These are phyloP conservation scores for Testicularia cyperi DNA, from an alignment of 1,284 basidiomycete genomes.

Conservation along the genomic window DNA sequence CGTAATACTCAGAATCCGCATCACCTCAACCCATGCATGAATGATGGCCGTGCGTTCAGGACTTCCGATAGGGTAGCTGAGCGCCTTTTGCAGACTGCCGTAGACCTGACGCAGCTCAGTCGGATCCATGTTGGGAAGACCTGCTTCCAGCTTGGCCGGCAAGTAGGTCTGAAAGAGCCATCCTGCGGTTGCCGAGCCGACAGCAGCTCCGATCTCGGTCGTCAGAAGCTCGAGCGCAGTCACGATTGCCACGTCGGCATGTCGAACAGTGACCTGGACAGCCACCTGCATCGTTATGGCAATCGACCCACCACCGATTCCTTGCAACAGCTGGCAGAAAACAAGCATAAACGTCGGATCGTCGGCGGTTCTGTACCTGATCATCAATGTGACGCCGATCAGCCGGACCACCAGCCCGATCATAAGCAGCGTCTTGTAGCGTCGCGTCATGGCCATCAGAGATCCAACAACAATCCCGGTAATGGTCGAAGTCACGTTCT, in stretches of 20 bases:
- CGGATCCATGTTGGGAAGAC: constrained; percentile 62
- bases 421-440: constrained; percentile 71
- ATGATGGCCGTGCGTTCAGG: constrained; percentile 54
- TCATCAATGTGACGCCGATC: constrained; percentile 65
- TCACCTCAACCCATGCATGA: constrained; percentile 56
- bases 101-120: constrained; percentile 50
- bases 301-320: constrained; percentile 76
- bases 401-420: constrained; percentile 71
- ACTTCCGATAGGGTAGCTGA: constrained; percentile 54
- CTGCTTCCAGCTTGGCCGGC: constrained; percentile 66
- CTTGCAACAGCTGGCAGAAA: constrained; percentile 69
- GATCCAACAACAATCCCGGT: constrained; percentile 70
- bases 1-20: constrained; percentile 50
- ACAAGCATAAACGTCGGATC: constrained; percentile 62
- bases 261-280: constrained; percentile 75
- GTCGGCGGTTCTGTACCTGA: constrained; percentile 68
- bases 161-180: constrained; percentile 69
- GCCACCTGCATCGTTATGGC: constrained; percentile 72
- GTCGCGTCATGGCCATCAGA: constrained; percentile 65
- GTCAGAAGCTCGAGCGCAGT: constrained; percentile 78
- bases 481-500: constrained; percentile 68
- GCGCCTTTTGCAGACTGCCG: constrained; percentile 55
- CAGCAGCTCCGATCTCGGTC: constrained; percentile 74
- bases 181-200: constrained; percentile 68
- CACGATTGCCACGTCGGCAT: constrained; percentile 75